phyloP scores from a whole-genome alignment of 108 stramenopile species.

The Cyclostephanos tholiformis region DNA sequence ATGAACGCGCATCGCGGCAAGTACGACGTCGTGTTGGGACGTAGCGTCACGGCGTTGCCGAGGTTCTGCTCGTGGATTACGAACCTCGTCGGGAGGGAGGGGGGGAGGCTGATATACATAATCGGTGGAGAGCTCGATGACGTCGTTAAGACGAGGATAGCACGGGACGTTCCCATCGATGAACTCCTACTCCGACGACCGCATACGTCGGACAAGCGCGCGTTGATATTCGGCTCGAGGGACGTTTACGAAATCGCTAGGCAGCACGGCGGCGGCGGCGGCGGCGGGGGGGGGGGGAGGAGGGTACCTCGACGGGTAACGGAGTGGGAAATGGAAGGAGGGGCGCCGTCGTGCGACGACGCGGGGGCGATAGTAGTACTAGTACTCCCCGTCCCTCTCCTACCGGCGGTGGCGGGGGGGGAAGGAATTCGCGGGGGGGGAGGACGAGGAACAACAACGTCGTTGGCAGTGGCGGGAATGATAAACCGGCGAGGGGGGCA shows the following conservation, averaged over 20 bases:
- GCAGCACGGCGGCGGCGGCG: conserved; percentile 54
- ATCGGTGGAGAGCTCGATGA: conserved; percentile 81
- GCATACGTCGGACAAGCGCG: conserved; percentile 74
- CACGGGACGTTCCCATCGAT: conserved; percentile 54
- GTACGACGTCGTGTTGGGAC: conserved; percentile 73
- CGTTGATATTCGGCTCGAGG: conserved; percentile 55
- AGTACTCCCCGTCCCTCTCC: background rate
- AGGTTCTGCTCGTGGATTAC: conserved; percentile 79
- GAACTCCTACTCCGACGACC: conserved; percentile 41
- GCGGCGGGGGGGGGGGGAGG: conserved; percentile 13
- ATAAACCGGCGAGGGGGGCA: conserved; percentile 57
- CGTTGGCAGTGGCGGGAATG: conserved; percentile 20
- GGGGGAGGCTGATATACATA: conserved; percentile 73
- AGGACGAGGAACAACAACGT: conserved; percentile 3
- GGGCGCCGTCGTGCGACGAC: conserved; percentile 25
- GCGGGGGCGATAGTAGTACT: too few species aligned
- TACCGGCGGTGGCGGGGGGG: background rate
- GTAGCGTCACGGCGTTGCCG: conserved; percentile 80
- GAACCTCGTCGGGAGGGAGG: conserved; percentile 52
- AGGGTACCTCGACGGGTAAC: too few species aligned
- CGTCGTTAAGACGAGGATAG: conserved; percentile 40
- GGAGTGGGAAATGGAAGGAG: too few species aligned
- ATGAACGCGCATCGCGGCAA: conserved; percentile 17
- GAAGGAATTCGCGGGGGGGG: background rate
- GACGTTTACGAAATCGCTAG: conserved; percentile 58